Evolutionary conservation across 2,329 filamentous ascomycete genomes (phyloP).

Genomic region (Madurella mycetomatis): DNA sequence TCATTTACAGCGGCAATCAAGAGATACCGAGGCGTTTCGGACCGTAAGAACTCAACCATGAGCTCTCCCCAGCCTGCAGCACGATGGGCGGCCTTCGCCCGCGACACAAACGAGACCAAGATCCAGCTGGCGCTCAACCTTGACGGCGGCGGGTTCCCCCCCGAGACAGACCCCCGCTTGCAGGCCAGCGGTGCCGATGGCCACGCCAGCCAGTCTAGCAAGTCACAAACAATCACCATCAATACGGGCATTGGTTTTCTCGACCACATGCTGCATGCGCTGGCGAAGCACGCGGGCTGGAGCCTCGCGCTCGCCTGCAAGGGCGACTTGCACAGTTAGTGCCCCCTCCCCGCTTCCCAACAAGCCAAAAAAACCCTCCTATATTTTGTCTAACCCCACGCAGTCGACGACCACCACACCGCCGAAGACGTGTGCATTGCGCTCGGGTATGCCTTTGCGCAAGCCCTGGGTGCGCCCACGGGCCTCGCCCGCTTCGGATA

Average conservation of each 20-base stretch:
- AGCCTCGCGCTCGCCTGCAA: conserved; percentile 76
- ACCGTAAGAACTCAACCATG: conserved; percentile 19
- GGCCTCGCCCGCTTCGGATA: conserved; percentile 88
- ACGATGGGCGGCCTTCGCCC: conserved; percentile 73
- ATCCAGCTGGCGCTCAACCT: conserved; percentile 90
- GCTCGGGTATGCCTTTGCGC: conserved; percentile 78
- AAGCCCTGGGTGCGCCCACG: conserved; percentile 69
- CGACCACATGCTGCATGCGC: conserved; percentile 96
- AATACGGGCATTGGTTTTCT: conserved; percentile 96
- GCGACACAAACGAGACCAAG: conserved; percentile 97
- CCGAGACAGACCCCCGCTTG: conserved; percentile 56
- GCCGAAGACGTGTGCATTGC: conserved; percentile 93
- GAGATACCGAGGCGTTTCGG: background rate
- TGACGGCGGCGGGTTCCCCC: conserved; percentile 77
- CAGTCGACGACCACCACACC: conserved; percentile 98
- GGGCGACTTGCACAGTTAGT: conserved; percentile 85
- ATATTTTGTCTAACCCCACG: conserved; percentile 1
- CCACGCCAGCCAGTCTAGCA: conserved; percentile 81
- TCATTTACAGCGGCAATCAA: background rate
- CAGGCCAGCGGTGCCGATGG: conserved; percentile 47
- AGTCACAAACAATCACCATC: conserved; percentile 79
- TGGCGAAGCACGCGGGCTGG: conserved; percentile 95
- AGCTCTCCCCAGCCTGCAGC: conserved; percentile 26
- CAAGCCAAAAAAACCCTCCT: background rate
- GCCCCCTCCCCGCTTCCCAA: background rate